Conservation (phyloP, 202 grass and related monocot genomes). For the Hordeum pubiflorum region DNA sequence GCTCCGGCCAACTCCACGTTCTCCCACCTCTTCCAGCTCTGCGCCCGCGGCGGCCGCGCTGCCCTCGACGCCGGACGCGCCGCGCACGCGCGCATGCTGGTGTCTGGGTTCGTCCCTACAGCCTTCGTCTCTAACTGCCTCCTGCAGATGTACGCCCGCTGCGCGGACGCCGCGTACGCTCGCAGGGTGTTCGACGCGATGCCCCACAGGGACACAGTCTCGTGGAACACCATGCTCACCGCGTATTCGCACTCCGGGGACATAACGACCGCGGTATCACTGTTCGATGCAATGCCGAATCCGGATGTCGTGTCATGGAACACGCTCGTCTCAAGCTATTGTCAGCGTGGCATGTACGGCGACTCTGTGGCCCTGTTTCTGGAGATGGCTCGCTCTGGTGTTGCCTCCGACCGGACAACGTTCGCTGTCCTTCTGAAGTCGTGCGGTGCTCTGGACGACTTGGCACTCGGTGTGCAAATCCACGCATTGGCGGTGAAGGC, state of each 20-base stretch:
- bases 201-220: constrained; percentile 44
- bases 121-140: constrained; percentile 67
- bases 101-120: constrained; percentile 53
- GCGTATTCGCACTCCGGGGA: constrained; percentile 29
- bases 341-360: constrained; percentile 23
- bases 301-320: constrained; percentile 78
- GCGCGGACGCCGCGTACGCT: constrained; percentile 30
- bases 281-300: constrained; percentile 49
- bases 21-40: constrained; percentile 61
- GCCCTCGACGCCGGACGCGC: constrained; percentile 29
- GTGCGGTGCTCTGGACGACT: constrained; percentile 37
- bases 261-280: background rate
- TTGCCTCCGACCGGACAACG: constrained; percentile 38
- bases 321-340: constrained; percentile 44
- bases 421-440: constrained; percentile 58
- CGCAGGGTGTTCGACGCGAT: constrained; percentile 51
- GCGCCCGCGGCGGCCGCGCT: constrained; percentile 22
- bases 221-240: constrained; percentile 68
- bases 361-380: constrained; percentile 44
- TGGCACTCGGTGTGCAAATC: constrained; percentile 48
- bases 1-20: constrained; percentile 36
- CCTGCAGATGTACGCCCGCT: constrained; percentile 58
- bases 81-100: constrained; percentile 55
- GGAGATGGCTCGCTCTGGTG: constrained; percentile 38
- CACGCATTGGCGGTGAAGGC: constrained; percentile 43